phyloP scores from a whole-genome alignment of 2,329 filamentous ascomycete genomes.

The Ophiostoma perfectum region DNA sequence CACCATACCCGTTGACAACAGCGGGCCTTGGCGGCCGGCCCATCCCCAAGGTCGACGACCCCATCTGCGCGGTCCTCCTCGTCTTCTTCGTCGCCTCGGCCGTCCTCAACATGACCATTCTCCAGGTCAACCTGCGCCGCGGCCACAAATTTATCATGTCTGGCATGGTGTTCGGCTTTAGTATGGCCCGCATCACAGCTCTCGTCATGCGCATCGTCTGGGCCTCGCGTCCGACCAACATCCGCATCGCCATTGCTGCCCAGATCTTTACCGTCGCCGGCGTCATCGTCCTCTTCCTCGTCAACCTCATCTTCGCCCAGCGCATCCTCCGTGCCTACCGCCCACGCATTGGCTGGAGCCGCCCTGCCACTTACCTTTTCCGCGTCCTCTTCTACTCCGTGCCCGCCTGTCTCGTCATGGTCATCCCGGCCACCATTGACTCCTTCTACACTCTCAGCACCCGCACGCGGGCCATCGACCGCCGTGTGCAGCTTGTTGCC shows the following conservation, averaged over 20 bases:
- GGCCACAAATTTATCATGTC: constrained; percentile 58
- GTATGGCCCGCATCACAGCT: constrained; percentile 49
- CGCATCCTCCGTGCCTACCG: constrained; percentile 69
- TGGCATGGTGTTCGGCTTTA: constrained; percentile 53
- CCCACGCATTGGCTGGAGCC: constrained; percentile 64
- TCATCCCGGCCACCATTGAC: constrained; percentile 60
- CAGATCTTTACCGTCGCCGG: constrained; percentile 68
- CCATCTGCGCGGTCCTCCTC: constrained; percentile 60
- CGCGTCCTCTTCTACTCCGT: constrained; percentile 52
- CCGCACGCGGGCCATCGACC: constrained; percentile 47
- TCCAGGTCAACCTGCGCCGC: constrained; percentile 46
- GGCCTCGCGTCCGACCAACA: constrained; percentile 40
- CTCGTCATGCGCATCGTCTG: constrained; percentile 50
- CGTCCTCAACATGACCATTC: constrained; percentile 53
- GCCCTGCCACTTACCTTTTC: constrained; percentile 47
- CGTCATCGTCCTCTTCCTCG: constrained; percentile 66
- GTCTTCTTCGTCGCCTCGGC: constrained; percentile 51
- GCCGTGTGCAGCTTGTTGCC: constrained; percentile 59
- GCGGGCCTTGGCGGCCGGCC: constrained; percentile 56
- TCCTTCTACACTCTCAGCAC: constrained; percentile 60
- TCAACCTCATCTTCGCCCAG: constrained; percentile 73
- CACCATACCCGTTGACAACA: constrained; percentile 39
- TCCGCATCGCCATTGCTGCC: constrained; percentile 51
- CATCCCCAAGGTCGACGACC: constrained; percentile 53
- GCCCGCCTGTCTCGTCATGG: constrained; percentile 56